Conservation (phyloP, 2,329 filamentous ascomycete species). For the Lecanicillium sp. region DNA sequence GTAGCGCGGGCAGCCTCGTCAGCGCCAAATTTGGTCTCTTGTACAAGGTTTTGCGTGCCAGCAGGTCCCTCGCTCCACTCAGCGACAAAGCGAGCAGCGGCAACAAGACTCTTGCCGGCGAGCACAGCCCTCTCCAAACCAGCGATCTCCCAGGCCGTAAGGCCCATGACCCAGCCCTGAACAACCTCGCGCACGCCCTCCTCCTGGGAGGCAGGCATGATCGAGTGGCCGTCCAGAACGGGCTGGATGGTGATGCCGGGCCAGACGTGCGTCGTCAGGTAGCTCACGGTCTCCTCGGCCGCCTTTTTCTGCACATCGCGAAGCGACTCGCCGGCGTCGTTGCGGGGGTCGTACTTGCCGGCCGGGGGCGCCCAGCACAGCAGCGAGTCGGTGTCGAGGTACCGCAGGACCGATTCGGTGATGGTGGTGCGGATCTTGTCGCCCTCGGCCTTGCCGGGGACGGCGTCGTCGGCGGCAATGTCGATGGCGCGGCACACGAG, state of each 20-base stretch:
- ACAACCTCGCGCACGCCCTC: conserved; percentile 72
- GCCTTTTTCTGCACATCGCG: conserved; percentile 65
- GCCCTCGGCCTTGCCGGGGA: conserved; percentile 19
- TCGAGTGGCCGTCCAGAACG: conserved; percentile 71
- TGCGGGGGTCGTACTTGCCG: conserved; percentile 40
- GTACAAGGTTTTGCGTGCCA: conserved; percentile 35
- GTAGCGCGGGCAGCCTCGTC: conserved; percentile 74
- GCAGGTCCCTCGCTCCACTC: conserved; percentile 79
- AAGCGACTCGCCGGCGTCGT: conserved; percentile 52
- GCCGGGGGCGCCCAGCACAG: conserved; percentile 74
- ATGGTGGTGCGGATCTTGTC: conserved; percentile 59
- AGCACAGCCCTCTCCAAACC: conserved; percentile 78
- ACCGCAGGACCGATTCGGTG: conserved; percentile 66
- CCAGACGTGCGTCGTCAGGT: conserved; percentile 70
- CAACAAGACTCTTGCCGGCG: conserved; percentile 79
- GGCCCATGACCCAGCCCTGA: conserved; percentile 65
- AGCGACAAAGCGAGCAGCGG: conserved; percentile 67
- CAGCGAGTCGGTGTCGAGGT: conserved; percentile 86
- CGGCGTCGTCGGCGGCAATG: conserved; percentile 61
- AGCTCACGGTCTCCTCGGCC: conserved; percentile 64
- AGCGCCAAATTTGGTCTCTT: conserved; percentile 54
- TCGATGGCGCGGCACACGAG: conserved; percentile 79
- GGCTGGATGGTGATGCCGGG: conserved; percentile 73
- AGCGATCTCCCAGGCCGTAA: conserved; percentile 76
- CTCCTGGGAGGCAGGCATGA: conserved; percentile 68